Conservation (phyloP, 495 filamentous ascomycete species). For the Penicillium longicatenatum region DNA sequence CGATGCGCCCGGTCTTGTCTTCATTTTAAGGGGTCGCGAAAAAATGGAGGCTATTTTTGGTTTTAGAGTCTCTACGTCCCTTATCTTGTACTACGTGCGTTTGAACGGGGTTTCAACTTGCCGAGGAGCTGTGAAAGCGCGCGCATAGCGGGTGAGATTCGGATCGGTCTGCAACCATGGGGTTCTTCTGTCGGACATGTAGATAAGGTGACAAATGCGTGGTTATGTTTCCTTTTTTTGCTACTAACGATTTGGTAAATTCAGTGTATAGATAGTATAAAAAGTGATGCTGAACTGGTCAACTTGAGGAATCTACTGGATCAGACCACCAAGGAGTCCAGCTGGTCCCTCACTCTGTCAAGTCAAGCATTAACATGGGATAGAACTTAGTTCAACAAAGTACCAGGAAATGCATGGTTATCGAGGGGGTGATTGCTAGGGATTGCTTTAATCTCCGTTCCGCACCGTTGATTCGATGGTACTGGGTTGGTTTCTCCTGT, state of each 20-base stretch:
- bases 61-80: not conserved
- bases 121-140: conserved; percentile 6
- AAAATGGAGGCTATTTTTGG: not conserved
- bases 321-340: conserved; percentile 1
- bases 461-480: conserved; percentile 9
- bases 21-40: conserved; percentile 7
- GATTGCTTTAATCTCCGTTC: conserved; percentile 9
- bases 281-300: too few relatives aligned
- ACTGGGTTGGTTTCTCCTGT: conserved; percentile 9
- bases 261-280: not conserved
- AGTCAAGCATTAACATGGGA: conserved; percentile 5
- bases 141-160: conserved; percentile 7
- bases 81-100: not conserved
- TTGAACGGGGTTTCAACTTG: conserved; percentile 7
- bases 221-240: not conserved
- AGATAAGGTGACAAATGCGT: conserved; percentile 6
- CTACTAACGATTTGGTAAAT: not conserved
- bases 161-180: conserved; percentile 7
- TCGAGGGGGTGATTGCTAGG: conserved; percentile 3
- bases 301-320: not conserved
- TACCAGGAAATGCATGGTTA: conserved; percentile 2
- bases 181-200: not conserved
- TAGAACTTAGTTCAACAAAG: conserved; percentile 9
- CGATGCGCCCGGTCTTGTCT: conserved; percentile 15
- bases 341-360: not conserved